Base-by-base conservation (phyloP, 371 early-diverging fungal genomes). In the Lichtheimia hyalospora region DNA sequence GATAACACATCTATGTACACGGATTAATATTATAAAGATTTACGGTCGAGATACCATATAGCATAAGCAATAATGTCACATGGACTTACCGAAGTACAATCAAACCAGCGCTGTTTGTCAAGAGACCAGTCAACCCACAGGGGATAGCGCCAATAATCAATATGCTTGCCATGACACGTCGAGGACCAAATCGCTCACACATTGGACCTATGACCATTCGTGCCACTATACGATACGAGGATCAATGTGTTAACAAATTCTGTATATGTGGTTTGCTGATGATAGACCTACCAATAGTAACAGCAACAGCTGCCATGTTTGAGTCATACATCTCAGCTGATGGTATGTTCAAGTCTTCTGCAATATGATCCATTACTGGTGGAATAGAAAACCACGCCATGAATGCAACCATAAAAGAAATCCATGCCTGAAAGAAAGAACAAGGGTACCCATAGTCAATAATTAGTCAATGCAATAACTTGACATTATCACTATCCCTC, bases 341-440 rank as follows among this genome's bases (percentile, higher is more conserved):
- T 1, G 61, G 25, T 25, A 63, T 14, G 21, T 28, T 62, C n/a
- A 49, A 63, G 53, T 63, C 74, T 54, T 52, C 63, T 52, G 27
- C 56, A 64, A 58, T 60, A 39, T 58, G 68, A 58, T 52, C 66
- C 49, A 84, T 57, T 3, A 85, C 65, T 4, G 86, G 85, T 27
- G 83, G 70, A 44, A 83, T 69, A 16, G 88, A 81, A 49, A 84
- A 87, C 86, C 88, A 86, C 12, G 78, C 67, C 39, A 70, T 74
- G 62, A 85, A 75, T 13, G 75, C 70, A 10, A 71, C 65, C 51
- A 49, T 61, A n/a, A 73, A 66, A n/a, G 70, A 73, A 8, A 69
- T 54, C 71, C 75, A 73, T 25, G 60, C 61, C 63, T 72, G 61
- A 62, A 18, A 21, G 5, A 61, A 15, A 15, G 44, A 62, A 60